Evolutionary conservation across 257 asterid species (phyloP), one percentile per base, ranked within the genome.

Genomic region (Solanum chilense): DNA sequence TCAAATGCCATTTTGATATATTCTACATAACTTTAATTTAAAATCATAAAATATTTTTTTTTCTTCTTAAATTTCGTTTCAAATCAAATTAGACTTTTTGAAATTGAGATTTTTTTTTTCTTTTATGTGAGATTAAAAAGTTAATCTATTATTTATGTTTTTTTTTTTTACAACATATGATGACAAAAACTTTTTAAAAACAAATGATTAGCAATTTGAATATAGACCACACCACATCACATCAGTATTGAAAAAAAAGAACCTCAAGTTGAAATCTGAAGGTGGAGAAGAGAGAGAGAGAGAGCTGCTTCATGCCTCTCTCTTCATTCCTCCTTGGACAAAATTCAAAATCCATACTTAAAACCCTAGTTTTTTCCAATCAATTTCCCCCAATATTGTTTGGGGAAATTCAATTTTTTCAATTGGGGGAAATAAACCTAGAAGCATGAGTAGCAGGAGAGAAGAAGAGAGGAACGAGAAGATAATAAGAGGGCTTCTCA

Each of bases 401-500:
- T 78, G 35, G 71, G 81, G 87, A 75, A 86, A 35, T 39, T 47
- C 37, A 29, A 13, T 68, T 68, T 68, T 68, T 27, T 68, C 3
- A 5, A 12, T 68, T 29, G 5, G 37, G 76, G 56, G 21, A 42
- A 42, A 12, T 20, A 6, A 86, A 85, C 25, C 42, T 86, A 84
- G 52, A 25, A 82, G 86, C 73, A 82, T 44, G 89, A 88, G 95
- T 85, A 94, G 92, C 94, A 94, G 90, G 88, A 92, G 93, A 88
- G 96, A 94, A 77, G 98, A 94, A 86, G 98, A 94, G 91, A 93
- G 97, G 76, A 95, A 94, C 88, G 98, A 97, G 93, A 97, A 95
- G 95, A 92, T 95, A 86, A 94, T 97, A 37, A 91, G 98, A 88
- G 99, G 99, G 29, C 98, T 97, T 56, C 92, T 97, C 95, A 97